Percentiles rank a stretch among this genome's conserved stretches.
phyloP scores from a whole-genome alignment of 2,329 filamentous ascomycete species.

The Alternaria consortialis region DNA sequence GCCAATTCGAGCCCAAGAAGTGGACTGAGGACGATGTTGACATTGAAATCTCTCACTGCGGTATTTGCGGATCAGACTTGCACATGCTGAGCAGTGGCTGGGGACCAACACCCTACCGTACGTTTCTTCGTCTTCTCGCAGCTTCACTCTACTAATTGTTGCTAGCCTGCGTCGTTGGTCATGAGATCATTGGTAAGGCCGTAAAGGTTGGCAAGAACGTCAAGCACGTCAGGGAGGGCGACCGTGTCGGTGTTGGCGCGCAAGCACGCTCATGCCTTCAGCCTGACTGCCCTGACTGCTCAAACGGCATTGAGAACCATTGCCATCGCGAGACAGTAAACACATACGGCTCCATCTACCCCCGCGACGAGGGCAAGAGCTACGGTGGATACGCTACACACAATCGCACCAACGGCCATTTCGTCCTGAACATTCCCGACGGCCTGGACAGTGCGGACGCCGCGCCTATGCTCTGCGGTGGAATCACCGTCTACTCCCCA shows the following conservation, averaged over 20 bases:
- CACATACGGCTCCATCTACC: constrained; percentile 58
- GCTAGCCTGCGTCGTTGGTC: constrained; percentile 54
- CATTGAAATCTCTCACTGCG: constrained; percentile 53
- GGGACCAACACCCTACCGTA: constrained; percentile 39
- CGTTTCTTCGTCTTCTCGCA: not conserved
- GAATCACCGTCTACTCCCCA: constrained; percentile 80
- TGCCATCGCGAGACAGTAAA: constrained; percentile 52
- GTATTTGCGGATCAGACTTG: constrained; percentile 48
- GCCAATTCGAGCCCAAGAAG: constrained; percentile 55
- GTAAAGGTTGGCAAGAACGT: constrained; percentile 55
- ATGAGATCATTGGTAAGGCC: constrained; percentile 54
- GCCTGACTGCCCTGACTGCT: constrained; percentile 55
- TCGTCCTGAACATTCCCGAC: constrained; percentile 77
- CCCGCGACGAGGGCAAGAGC: constrained; percentile 65
- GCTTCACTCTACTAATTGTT: constrained; percentile 29
- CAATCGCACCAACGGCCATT: constrained; percentile 78
- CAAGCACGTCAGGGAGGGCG: constrained; percentile 66
- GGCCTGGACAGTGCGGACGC: constrained; percentile 66
- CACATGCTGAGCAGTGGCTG: constrained; percentile 52
- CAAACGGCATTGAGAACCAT: constrained; percentile 59
- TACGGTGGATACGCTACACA: constrained; percentile 72
- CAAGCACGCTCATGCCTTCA: constrained; percentile 58
- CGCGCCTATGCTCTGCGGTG: constrained; percentile 84
- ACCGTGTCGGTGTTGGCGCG: constrained; percentile 64
- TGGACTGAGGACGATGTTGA: constrained; percentile 72